phyloP scores from a whole-genome alignment of 148 eudicot genomes.

The Silene uniflora region DNA sequence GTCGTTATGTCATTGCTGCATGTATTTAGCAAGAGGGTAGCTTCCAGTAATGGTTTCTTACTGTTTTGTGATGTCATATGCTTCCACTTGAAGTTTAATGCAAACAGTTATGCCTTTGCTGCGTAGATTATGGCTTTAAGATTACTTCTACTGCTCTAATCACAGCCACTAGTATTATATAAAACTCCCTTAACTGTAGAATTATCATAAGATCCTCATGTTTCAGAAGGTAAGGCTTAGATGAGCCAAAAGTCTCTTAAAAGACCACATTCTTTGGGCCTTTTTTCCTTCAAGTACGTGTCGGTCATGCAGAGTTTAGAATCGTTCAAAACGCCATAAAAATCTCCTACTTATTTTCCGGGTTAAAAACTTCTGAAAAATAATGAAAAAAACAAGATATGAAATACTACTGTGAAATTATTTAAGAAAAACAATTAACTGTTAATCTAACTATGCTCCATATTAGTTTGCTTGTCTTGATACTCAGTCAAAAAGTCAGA shows the following conservation, averaged over 20 bases:
- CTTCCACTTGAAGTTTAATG: constrained; percentile 30
- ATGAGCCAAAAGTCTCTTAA: constrained; percentile 4
- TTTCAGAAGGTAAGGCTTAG: constrained; percentile 1
- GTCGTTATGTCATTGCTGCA: not conserved
- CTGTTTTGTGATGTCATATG: constrained; percentile 22
- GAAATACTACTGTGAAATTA: not conserved
- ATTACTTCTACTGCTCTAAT: constrained; percentile 20
- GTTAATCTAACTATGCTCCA: not conserved
- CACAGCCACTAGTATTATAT: constrained; percentile 15
- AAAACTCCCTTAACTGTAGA: not conserved
- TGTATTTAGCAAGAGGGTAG: not conserved
- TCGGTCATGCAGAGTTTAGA: not conserved
- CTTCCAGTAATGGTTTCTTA: constrained; percentile 22
- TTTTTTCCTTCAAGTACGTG: not conserved
- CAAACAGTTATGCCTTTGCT: constrained; percentile 1
- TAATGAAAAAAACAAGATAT: too few species aligned
- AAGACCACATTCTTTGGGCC: not conserved
- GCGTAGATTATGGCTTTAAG: constrained; percentile 27
- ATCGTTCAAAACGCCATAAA: not conserved
- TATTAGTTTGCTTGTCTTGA: not conserved
- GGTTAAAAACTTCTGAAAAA: too few species aligned
- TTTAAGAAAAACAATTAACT: not conserved
- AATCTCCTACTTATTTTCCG: not conserved
- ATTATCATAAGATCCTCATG: not conserved
- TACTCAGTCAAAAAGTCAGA: not conserved